Evolutionary conservation across 805 yeast species (phyloP).

Genomic region (Wilhelminamyces savonicus): DNA sequence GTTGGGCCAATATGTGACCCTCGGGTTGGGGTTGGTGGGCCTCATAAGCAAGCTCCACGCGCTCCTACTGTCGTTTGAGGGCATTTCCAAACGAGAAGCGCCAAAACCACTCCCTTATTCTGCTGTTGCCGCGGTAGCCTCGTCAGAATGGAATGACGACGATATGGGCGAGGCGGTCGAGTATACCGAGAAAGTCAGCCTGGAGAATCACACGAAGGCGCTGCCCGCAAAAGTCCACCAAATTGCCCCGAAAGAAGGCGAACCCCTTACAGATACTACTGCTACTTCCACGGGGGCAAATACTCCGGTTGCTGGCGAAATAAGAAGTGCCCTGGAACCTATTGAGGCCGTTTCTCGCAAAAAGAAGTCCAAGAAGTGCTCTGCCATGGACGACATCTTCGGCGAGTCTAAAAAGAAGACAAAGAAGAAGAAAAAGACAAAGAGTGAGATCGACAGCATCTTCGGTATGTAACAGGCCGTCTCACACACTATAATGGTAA

Average conservation of each 20-base stretch:
- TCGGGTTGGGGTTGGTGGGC: constrained; percentile 69
- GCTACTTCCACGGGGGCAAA: no score
- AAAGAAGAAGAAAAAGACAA: constrained; percentile 41
- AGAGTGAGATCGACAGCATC: constrained; percentile 66
- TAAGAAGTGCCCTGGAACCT: neutral
- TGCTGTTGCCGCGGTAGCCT: neutral
- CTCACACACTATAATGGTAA: no score
- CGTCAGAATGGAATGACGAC: constrained; percentile 1
- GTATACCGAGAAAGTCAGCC: no score
- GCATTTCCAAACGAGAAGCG: no score
- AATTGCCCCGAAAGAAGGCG: no score
- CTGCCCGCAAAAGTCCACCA: neutral
- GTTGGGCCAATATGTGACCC: constrained; percentile 67
- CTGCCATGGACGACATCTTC: constrained; percentile 6
- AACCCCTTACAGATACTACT: no score
- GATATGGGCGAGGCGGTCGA: constrained; percentile 10
- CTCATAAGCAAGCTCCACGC: constrained; percentile 39
- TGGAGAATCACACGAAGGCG: neutral
- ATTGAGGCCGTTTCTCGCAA: neutral
- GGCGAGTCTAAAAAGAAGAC: constrained; percentile 6
- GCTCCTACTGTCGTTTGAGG: constrained; percentile 12
- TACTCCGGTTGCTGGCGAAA: no score
- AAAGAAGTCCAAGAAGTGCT: neutral
- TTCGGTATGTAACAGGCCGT: no score
- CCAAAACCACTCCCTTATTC: neutral